Conservation (phyloP, 2,329 filamentous ascomycete genomes). For the Epichloe sibirici region DNA sequence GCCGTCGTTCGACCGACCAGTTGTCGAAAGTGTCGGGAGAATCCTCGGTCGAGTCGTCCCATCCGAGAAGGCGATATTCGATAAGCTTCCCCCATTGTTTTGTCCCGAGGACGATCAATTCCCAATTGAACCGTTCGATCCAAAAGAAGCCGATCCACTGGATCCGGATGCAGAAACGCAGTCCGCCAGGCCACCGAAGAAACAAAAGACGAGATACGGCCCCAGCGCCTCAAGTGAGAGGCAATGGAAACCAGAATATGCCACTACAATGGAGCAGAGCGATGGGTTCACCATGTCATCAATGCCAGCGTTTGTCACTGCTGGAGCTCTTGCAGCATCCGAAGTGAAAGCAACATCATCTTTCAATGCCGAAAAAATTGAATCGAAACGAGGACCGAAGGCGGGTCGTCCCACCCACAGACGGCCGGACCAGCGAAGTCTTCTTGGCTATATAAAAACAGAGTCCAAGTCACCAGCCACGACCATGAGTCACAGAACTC, state of each 20-base stretch:
- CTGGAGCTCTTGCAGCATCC: conserved; percentile 32
- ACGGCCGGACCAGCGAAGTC: conserved; percentile 27
- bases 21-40: conserved; percentile 54
- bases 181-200: conserved; percentile 15
- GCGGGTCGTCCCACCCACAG: conserved; percentile 21
- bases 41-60: conserved; percentile 58
- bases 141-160: conserved; percentile 14
- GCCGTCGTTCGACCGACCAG: conserved; percentile 51
- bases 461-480: conserved; percentile 7
- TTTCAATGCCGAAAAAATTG: conserved; percentile 2
- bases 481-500: conserved; percentile 6
- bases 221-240: conserved; percentile 15
- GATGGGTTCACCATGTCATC: conserved; percentile 46
- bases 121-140: conserved; percentile 47
- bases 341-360: conserved; percentile 10
- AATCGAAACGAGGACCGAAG: conserved; percentile 9
- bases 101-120: conserved; percentile 55
- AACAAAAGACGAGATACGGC: conserved; percentile 15
- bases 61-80: conserved; percentile 39
- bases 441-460: conserved; percentile 28
- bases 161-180: conserved; percentile 10
- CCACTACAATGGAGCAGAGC: conserved; percentile 50
- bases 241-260: conserved; percentile 32
- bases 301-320: conserved; percentile 49
- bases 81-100: conserved; percentile 40